Evolutionary conservation across 805 yeast genomes (phyloP).

Genomic region (Myxozyma neotropica): DNA sequence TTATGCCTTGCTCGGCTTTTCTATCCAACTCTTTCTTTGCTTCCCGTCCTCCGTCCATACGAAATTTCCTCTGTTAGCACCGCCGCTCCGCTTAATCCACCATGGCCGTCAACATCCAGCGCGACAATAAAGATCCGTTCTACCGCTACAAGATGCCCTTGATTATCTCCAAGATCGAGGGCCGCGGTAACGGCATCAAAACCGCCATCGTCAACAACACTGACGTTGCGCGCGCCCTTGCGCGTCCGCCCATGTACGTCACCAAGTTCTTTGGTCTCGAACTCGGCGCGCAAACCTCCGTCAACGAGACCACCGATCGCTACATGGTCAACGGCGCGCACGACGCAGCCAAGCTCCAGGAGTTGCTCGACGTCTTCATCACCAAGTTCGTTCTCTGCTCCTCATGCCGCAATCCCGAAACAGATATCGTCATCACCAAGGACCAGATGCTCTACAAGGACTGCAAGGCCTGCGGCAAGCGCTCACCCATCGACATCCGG

Average conservation of each 20-base stretch:
- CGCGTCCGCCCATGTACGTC: slow-evolving; percentile 89
- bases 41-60: slow-evolving; percentile 28
- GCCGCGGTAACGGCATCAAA: slow-evolving; percentile 98
- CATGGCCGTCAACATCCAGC: slow-evolving; percentile 63
- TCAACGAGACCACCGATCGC: slow-evolving; percentile 78
- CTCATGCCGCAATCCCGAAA: slow-evolving; percentile 95
- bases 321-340: slow-evolving; percentile 94
- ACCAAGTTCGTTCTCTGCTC: slow-evolving; percentile 90
- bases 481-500: slow-evolving; percentile 79
- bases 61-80: neutral
- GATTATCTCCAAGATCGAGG: slow-evolving; percentile 94
- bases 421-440: slow-evolving; percentile 80
- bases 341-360: slow-evolving; percentile 87
- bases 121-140: slow-evolving; percentile 97
- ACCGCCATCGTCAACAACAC: slow-evolving; percentile 87
- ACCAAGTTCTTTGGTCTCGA: slow-evolving; percentile 95
- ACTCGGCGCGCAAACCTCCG: slow-evolving; percentile 92
- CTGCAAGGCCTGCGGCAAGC: slow-evolving; percentile 97
- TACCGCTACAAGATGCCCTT: slow-evolving; percentile 99
- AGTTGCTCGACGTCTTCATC: slow-evolving; percentile 91
- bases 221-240: slow-evolving; percentile 92
- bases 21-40: slow-evolving; percentile 7
- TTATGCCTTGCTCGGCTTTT: slow-evolving; percentile 23
- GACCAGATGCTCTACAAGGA: slow-evolving; percentile 79
- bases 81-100: neutral